Evolutionary conservation across 2,329 filamentous ascomycete species (phyloP), one percentile per base, ranked within the genome.

Genomic region (Xylaria sp.): DNA sequence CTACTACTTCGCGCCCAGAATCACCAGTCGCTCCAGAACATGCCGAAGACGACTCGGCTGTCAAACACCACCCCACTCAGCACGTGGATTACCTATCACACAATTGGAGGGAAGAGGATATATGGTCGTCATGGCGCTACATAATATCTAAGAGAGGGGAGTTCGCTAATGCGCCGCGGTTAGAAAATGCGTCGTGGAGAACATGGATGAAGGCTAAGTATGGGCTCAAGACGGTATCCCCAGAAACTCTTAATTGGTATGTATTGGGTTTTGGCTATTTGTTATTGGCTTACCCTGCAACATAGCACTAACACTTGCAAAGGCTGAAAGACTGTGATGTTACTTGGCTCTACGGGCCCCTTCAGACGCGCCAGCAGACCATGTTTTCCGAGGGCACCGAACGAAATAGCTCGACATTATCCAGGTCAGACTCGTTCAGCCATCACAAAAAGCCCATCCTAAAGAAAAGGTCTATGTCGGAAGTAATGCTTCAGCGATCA

Each of bases 301-400:
- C n/a, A 63, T 59, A 4, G 39, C 12, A 57, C 56, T 65, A 57
- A 58, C 32, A 54, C 24, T 67, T 71, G 68, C 67, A 19, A 55
- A 97, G 94, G 94, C 85, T 98, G 68, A 99, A 98, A 79, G 96
- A 98, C 75, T 96, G 92, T 79, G 95, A 99, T 80, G 94, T 98
- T 36, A 98, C 95, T 54, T 99, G 95, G 96, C 85, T 99, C 0
- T 99, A 98, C 77, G 96, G 96, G 0, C 96, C 96, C 12, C 81
- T 98, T 57, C 95, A 97, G 78, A 91, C 91, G 0, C 90, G 91
- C 24, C 83, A 85, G 3, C 87, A 85, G 63, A 87, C 85, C 30
- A 78, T 88, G 12, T 84, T 88, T 65, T 69, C 84, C 75, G 76
- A 82, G 5, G 80, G 82, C 61, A 81, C 80, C 2, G 81, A 82